Conservation (phyloP, 2,329 filamentous ascomycete genomes). For the Pestalotiopsis sp. region DNA sequence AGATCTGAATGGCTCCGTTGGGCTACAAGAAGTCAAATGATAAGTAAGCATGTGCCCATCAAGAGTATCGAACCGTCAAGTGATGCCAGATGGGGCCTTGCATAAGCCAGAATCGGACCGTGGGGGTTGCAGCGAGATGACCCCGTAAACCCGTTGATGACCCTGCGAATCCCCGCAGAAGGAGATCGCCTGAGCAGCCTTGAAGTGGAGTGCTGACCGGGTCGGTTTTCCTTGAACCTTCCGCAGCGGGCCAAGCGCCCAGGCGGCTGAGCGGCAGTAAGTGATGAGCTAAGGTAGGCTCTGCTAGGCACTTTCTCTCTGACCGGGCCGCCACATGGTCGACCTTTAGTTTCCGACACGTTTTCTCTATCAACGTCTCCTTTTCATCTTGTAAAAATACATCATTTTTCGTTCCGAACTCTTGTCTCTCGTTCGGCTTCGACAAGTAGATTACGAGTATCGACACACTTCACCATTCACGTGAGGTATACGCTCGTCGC, state of each 20-base stretch:
- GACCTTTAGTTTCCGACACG: neutral
- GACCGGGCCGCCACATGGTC: neutral
- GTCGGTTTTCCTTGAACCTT: neutral
- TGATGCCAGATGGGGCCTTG: neutral
- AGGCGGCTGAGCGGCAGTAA: neutral
- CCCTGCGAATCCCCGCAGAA: neutral
- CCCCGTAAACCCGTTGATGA: neutral
- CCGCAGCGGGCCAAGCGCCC: neutral
- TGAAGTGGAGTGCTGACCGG: conserved; percentile 4
- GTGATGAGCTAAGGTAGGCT: neutral
- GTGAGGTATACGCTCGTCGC: neutral
- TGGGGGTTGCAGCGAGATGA: conserved; percentile 3
- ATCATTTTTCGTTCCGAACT: neutral
- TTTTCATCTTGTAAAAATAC: neutral
- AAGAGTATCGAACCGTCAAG: neutral
- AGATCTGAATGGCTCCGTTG: neutral
- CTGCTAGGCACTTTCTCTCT: neutral
- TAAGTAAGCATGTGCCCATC: neutral
- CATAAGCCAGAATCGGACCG: neutral
- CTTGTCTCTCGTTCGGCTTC: neutral
- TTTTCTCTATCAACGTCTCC: neutral
- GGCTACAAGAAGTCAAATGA: neutral
- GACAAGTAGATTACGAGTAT: neutral
- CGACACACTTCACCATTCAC: neutral
- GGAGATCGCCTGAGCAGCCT: conserved; percentile 4